phyloP scores from a whole-genome alignment of 331 rosid genomes.

The Erythrophleum ivorense region DNA sequence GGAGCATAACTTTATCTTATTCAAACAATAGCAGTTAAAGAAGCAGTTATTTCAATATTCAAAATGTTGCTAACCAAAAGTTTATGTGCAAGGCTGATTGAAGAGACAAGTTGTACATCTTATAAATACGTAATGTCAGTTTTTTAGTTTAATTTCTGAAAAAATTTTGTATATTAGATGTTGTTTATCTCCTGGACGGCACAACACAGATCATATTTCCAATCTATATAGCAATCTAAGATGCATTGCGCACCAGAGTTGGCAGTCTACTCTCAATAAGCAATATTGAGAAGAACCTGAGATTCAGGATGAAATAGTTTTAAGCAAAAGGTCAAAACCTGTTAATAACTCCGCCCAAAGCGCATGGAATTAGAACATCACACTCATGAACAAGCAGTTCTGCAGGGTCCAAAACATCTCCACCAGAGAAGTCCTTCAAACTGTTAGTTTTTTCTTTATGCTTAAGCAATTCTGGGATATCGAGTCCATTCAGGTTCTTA shows the following conservation, averaged over 20 bases:
- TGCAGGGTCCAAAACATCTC: conserved; percentile 60
- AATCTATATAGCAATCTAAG: too few species aligned
- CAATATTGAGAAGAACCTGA: not conserved
- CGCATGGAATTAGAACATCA: conserved; percentile 93
- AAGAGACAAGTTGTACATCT: not conserved
- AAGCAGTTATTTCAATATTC: not conserved
- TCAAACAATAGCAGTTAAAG: not conserved
- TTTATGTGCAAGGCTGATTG: not conserved
- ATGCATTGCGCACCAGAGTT: too few species aligned
- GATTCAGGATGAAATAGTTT: not conserved
- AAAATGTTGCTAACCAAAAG: not conserved
- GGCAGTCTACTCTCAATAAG: not conserved
- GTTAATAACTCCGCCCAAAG: conserved; percentile 96
- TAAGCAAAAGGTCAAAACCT: conserved; percentile 46
- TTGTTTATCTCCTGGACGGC: not conserved
- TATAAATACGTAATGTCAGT: not conserved
- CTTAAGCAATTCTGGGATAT: conserved; percentile 70
- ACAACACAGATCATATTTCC: not conserved
- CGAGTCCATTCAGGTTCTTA: conserved; percentile 79
- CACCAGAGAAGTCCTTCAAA: conserved; percentile 75
- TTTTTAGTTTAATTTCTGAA: not conserved
- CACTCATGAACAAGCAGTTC: conserved; percentile 84
- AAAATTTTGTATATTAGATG: not conserved
- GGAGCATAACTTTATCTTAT: not conserved
- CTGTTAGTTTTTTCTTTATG: conserved; percentile 40